Evolutionary conservation across 371 early-diverging fungal genomes (phyloP).

Genomic region (Mucor saturninus): DNA sequence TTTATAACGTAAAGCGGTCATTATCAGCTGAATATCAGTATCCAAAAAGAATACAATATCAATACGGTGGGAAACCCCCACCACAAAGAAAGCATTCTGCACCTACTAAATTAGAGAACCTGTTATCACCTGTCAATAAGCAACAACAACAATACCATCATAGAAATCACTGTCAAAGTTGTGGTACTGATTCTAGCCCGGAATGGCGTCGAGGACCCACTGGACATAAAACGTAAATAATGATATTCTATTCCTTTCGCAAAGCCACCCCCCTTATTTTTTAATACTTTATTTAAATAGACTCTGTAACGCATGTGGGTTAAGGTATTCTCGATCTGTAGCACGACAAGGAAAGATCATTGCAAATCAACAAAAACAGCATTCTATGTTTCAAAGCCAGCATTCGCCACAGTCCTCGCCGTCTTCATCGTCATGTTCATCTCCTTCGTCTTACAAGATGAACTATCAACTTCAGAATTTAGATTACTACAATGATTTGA

Average conservation of each 20-base stretch:
- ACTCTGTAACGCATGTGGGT: slow-evolving; percentile 54
- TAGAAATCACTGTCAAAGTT: slow-evolving; percentile 42
- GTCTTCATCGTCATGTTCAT: slow-evolving; percentile 8
- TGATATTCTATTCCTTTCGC: too few species aligned
- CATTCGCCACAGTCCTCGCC: slow-evolving; percentile 16
- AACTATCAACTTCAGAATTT: neutral
- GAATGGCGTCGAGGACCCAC: slow-evolving; percentile 58
- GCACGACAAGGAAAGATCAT: slow-evolving; percentile 42
- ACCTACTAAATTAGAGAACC: neutral
- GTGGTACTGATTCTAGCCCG: slow-evolving; percentile 51
- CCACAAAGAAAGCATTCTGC: neutral
- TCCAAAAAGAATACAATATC: neutral
- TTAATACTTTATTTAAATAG: slow-evolving; percentile 15
- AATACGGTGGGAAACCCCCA: neutral
- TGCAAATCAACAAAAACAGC: slow-evolving; percentile 28
- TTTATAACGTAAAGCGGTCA: neutral
- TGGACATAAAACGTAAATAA: slow-evolving; percentile 53
- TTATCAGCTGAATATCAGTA: neutral
- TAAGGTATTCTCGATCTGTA: slow-evolving; percentile 50
- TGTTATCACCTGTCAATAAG: slow-evolving; percentile 6
- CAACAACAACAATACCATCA: slow-evolving; percentile 3
- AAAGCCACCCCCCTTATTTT: too few species aligned
- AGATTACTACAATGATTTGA: neutral
- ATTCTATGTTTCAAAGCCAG: slow-evolving; percentile 27
- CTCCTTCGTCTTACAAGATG: slow-evolving; percentile 2